Conservation (phyloP, 2,329 filamentous ascomycete species). For the Byssothecium circinans region DNA sequence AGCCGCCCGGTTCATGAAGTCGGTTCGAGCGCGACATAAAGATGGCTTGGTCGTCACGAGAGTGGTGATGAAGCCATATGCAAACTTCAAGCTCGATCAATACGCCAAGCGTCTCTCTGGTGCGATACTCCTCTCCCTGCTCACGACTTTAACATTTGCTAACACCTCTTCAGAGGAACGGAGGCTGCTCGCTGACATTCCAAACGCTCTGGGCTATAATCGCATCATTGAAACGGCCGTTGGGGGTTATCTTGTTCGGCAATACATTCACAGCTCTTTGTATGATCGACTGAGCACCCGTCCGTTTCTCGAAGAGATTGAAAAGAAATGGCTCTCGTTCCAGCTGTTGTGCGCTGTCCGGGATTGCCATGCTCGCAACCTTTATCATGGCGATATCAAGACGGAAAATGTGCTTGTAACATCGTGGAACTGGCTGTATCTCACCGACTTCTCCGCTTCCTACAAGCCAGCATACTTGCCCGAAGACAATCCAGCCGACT, state of each 20-base stretch:
- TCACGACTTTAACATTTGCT: conserved; percentile 1
- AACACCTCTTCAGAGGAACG: conserved; percentile 63
- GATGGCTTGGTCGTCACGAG: conserved; percentile 93
- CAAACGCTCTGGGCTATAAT: conserved; percentile 89
- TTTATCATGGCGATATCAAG: conserved; percentile 98
- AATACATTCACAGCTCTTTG: conserved; percentile 93
- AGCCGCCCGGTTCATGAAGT: conserved; percentile 94
- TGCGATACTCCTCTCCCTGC: conserved; percentile 24
- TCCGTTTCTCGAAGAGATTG: conserved; percentile 94
- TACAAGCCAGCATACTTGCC: conserved; percentile 94
- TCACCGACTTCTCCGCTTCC: conserved; percentile 93
- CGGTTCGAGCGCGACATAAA: conserved; percentile 84
- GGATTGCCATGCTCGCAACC: conserved; percentile 84
- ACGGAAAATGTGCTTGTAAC: conserved; percentile 96
- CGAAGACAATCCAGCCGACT: conserved; percentile 95
- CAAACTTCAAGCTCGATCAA: conserved; percentile 74
- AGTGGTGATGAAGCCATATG: conserved; percentile 89
- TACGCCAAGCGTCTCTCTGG: conserved; percentile 70
- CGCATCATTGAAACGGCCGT: conserved; percentile 88
- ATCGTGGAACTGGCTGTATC: conserved; percentile 98
- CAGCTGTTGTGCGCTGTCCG: conserved; percentile 89
- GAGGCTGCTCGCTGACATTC: conserved; percentile 75
- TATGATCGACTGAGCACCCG: conserved; percentile 95
- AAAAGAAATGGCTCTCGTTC: conserved; percentile 98
- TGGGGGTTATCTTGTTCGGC: conserved; percentile 89